Evolutionary conservation across 331 rosid genomes (phyloP).

Genomic region (Quercus tomentella): DNA sequence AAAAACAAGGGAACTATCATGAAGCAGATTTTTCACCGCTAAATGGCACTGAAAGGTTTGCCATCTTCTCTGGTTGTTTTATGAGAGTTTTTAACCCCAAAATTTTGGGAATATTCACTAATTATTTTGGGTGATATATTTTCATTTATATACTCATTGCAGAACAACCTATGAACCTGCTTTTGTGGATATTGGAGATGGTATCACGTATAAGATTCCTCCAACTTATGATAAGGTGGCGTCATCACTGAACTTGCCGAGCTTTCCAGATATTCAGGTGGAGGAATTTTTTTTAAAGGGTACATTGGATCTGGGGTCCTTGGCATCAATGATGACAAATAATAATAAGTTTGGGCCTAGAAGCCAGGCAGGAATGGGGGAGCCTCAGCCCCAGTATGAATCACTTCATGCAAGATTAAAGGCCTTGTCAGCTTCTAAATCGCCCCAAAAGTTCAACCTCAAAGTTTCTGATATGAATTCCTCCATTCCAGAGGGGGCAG

Average conservation of each 20-base stretch:
- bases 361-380: constrained; percentile 82
- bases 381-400: constrained; percentile 63
- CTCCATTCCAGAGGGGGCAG: constrained; percentile 96
- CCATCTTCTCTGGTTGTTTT: constrained; percentile 26
- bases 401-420: constrained; percentile 84
- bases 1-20: constrained; percentile 47
- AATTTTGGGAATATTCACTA: background rate
- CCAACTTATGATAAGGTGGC: constrained; percentile 83
- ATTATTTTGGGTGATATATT: background rate
- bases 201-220: constrained; percentile 81
- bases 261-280: constrained; percentile 76
- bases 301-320: constrained; percentile 93
- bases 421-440: constrained; percentile 55
- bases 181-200: constrained; percentile 84
- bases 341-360: constrained; percentile 65
- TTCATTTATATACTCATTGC: constrained; percentile 25
- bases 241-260: constrained; percentile 63
- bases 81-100: background rate
- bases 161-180: constrained; percentile 86
- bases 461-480: constrained; percentile 73
- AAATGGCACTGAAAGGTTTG: constrained; percentile 57
- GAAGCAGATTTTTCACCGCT: constrained; percentile 43
- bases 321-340: constrained; percentile 83
- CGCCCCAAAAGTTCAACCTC: constrained; percentile 65
- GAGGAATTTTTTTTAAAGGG: constrained; percentile 85